These are phyloP conservation scores for Fulvia fulva DNA, from an alignment of 2,329 filamentous ascomycete species.

Conservation along the genomic window DNA sequence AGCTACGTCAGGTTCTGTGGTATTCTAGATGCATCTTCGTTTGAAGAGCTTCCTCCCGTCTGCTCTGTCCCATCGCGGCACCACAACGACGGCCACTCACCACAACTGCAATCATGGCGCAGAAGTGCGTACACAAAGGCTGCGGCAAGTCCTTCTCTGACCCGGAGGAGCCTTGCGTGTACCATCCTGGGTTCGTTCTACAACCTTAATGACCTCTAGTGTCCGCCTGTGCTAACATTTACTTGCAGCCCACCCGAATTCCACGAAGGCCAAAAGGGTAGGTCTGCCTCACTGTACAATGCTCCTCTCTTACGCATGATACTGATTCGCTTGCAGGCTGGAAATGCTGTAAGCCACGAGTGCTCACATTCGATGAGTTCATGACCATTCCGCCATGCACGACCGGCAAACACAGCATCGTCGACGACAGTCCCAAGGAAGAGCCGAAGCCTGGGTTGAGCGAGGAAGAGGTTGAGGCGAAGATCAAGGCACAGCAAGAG, in stretches of 20 bases:
- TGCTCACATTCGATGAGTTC: constrained; percentile 98
- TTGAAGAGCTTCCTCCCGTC: not conserved
- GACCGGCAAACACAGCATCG: constrained; percentile 83
- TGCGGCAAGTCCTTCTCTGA: constrained; percentile 87
- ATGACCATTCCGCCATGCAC: constrained; percentile 89
- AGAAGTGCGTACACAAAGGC: constrained; percentile 94
- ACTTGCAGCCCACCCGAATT: constrained; percentile 62
- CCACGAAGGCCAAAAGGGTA: constrained; percentile 98
- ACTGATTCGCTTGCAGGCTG: constrained; percentile 61
- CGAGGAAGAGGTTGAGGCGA: constrained; percentile 31
- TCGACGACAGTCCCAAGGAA: constrained; percentile 62
- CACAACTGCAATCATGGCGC: constrained; percentile 51
- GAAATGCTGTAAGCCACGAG: constrained; percentile 97
- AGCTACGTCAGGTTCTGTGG: not conserved
- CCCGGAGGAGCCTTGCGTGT: constrained; percentile 75
- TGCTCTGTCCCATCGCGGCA: not conserved
- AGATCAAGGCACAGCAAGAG: constrained; percentile 28
- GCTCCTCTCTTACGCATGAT: not conserved
- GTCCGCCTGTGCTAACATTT: constrained; percentile 10
- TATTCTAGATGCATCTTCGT: constrained; percentile 2
- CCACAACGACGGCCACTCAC: not conserved
- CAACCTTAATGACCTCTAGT: constrained; percentile 13
- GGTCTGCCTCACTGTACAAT: constrained; percentile 25
- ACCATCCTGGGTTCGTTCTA: constrained; percentile 57
- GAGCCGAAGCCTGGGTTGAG: constrained; percentile 23